phyloP scores from a whole-genome alignment of 768 basidiomycete species.

The Russula abietina region DNA sequence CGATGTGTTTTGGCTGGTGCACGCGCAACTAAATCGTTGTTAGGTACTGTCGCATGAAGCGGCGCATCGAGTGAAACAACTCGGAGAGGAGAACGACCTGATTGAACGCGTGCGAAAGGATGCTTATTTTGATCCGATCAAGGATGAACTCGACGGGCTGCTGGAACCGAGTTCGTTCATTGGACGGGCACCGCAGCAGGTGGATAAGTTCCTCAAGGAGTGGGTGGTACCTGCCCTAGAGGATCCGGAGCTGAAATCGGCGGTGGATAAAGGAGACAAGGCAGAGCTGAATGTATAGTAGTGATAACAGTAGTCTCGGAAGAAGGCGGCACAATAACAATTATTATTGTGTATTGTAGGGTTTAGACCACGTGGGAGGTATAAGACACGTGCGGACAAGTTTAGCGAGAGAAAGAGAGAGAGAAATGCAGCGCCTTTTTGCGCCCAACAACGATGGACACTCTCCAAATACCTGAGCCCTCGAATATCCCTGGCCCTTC shows the following conservation, averaged over 20 bases:
- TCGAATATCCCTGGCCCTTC: constrained; percentile 41
- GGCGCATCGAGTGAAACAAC: constrained; percentile 86
- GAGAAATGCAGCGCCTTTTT: not conserved
- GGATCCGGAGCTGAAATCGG: constrained; percentile 49
- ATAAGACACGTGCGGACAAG: not conserved
- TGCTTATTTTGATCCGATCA: constrained; percentile 87
- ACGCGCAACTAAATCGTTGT: no score
- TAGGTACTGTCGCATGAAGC: constrained; percentile 93
- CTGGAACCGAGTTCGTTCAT: constrained; percentile 87
- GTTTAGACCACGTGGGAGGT: not conserved
- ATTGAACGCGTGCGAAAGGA: constrained; percentile 80
- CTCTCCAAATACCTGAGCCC: constrained; percentile 42
- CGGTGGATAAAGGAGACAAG: constrained; percentile 45
- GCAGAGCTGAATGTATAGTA: constrained; percentile 57
- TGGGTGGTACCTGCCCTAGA: constrained; percentile 83
- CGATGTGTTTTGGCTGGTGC: no score
- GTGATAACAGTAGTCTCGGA: no score
- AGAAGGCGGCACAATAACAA: no score
- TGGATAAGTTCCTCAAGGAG: constrained; percentile 77
- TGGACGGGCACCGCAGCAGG: constrained; percentile 93
- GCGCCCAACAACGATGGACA: constrained; percentile 29
- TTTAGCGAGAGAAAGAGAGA: not conserved
- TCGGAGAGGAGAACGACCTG: constrained; percentile 92
- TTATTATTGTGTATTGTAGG: no score
- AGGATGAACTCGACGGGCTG: constrained; percentile 65